Percentiles rank a stretch among this genome's conserved stretches.
Evolutionary conservation across 2,329 filamentous ascomycete genomes (phyloP).

Genomic region (Spiromastix sp.): DNA sequence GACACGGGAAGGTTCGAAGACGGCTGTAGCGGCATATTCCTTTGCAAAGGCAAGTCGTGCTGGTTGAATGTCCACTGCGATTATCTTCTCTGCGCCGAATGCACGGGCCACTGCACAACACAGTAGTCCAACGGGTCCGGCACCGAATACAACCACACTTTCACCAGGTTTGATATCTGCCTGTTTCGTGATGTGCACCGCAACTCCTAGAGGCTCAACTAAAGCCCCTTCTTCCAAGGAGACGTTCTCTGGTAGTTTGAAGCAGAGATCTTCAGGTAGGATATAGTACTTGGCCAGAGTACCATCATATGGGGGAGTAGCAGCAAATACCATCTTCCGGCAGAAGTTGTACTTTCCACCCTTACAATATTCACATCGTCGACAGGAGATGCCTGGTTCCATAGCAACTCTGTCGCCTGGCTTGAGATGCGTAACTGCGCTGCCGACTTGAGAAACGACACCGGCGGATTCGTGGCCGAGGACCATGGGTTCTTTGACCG

Average conservation of each 20-base stretch:
- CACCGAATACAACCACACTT: constrained; percentile 73
- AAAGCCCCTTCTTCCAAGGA: constrained; percentile 78
- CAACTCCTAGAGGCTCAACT: constrained; percentile 79
- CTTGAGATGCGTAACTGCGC: constrained; percentile 53
- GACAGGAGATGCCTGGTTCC: constrained; percentile 57
- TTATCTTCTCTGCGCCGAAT: constrained; percentile 74
- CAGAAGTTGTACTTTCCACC: constrained; percentile 66
- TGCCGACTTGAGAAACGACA: constrained; percentile 56
- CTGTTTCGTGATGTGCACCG: constrained; percentile 73
- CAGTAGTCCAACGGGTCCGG: constrained; percentile 76
- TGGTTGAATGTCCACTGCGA: constrained; percentile 80
- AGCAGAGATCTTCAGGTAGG: constrained; percentile 83
- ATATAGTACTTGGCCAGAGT: constrained; percentile 80
- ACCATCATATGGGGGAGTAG: constrained; percentile 86
- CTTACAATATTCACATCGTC: constrained; percentile 55
- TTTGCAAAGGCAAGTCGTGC: constrained; percentile 67
- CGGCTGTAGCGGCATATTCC: constrained; percentile 48
- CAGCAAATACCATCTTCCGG: constrained; percentile 77
- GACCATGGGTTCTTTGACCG: constrained; percentile 38
- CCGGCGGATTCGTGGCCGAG: constrained; percentile 66
- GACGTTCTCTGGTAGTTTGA: constrained; percentile 70
- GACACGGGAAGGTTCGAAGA: constrained; percentile 52
- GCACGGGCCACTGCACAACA: constrained; percentile 77
- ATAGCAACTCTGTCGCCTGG: constrained; percentile 56
- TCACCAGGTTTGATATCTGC: constrained; percentile 62